A percentile compares a stretch with the other conserved stretches of the same genome.
Conservation (phyloP, 2,329 filamentous ascomycete genomes). For the Colletotrichum brevisporum region DNA sequence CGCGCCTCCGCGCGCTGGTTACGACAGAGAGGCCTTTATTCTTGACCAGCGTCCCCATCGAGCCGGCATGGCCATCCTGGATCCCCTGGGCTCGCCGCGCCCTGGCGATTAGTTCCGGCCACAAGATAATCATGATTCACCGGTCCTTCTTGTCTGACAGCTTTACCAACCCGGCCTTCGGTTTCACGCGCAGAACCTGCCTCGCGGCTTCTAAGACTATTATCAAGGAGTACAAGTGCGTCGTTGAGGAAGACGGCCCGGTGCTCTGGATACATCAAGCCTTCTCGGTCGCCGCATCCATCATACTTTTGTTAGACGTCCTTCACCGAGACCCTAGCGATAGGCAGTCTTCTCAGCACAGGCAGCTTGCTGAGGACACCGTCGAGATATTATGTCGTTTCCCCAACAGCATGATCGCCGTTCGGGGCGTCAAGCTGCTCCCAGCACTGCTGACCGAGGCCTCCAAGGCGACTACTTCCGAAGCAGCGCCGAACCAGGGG, state of each 20-base stretch:
- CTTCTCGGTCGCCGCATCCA: constrained; percentile 47
- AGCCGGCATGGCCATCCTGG: constrained; percentile 49
- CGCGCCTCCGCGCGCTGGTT: constrained; percentile 51
- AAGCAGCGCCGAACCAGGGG: not conserved
- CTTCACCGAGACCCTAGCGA: constrained; percentile 46
- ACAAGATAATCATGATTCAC: constrained; percentile 60
- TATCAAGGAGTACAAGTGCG: constrained; percentile 47
- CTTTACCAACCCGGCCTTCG: constrained; percentile 50
- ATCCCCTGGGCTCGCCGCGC: constrained; percentile 51
- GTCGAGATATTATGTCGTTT: constrained; percentile 50
- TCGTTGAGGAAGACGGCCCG: constrained; percentile 43
- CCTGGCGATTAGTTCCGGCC: constrained; percentile 54
- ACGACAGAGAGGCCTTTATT: constrained; percentile 49
- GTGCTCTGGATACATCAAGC: constrained; percentile 48
- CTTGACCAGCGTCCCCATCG: constrained; percentile 46
- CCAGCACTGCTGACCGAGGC: constrained; percentile 48
- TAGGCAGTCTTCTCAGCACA: constrained; percentile 48
- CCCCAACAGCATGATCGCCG: constrained; percentile 54
- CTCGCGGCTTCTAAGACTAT: constrained; percentile 56
- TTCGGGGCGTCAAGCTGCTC: constrained; percentile 54
- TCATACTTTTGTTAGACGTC: constrained; percentile 49
- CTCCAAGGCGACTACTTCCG: not conserved
- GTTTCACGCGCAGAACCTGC: constrained; percentile 53
- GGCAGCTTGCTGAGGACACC: constrained; percentile 49
- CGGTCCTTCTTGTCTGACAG: constrained; percentile 53